These are phyloP conservation scores for Grosmannia clavigera DNA, from an alignment of 2,329 filamentous ascomycete genomes.

Conservation along the genomic window DNA sequence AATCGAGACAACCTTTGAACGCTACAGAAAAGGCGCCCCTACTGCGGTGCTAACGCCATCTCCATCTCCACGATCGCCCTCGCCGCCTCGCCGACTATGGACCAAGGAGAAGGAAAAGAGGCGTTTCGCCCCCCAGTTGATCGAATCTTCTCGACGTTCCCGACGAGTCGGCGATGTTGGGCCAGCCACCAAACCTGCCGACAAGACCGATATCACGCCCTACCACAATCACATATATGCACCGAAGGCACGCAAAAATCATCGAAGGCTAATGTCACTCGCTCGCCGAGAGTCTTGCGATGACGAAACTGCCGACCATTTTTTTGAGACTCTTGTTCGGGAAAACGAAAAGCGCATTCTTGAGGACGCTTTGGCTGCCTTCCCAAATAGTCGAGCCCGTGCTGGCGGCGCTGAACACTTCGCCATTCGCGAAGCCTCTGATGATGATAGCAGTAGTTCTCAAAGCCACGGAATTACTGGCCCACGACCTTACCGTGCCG, in stretches of 20 bases:
- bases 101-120: slow-evolving; percentile 11
- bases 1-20: slow-evolving; percentile 58
- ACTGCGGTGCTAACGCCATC: slow-evolving; percentile 42
- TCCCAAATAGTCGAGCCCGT: slow-evolving; percentile 57
- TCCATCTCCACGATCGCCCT: slow-evolving; percentile 20
- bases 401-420: slow-evolving; percentile 63
- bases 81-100: slow-evolving; percentile 14
- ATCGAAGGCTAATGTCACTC: slow-evolving; percentile 22
- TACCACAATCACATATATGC: slow-evolving; percentile 50
- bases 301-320: slow-evolving; percentile 61
- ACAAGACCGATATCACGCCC: slow-evolving; percentile 61
- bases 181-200: slow-evolving; percentile 49
- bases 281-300: slow-evolving; percentile 60
- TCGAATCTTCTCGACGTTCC: slow-evolving; percentile 65
- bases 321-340: slow-evolving; percentile 67
- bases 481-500: neutral
- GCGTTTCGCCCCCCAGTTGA: slow-evolving; percentile 64
- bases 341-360: slow-evolving; percentile 70
- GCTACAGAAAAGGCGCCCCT: slow-evolving; percentile 37
- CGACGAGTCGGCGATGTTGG: slow-evolving; percentile 53
- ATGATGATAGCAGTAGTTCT: slow-evolving; percentile 30
- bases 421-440: slow-evolving; percentile 51
- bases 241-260: slow-evolving; percentile 29
- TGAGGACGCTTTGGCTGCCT: slow-evolving; percentile 58
- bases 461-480: slow-evolving; percentile 9